phyloP scores from a whole-genome alignment of 371 early-diverging fungal species.

The Mortierella sp. region DNA sequence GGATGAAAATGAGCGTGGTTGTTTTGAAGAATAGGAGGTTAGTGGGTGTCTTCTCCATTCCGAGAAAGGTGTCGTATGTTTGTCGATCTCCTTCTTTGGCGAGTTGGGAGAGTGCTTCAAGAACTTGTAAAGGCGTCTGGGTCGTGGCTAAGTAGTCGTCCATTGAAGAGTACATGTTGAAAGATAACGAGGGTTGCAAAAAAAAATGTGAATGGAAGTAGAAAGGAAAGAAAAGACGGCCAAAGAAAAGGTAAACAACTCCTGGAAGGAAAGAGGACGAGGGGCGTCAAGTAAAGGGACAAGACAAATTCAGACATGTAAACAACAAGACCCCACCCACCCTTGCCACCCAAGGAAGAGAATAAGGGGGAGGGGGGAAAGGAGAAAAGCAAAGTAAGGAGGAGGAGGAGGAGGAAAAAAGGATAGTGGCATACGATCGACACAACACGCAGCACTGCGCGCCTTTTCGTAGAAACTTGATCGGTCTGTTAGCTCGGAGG shows the following conservation, averaged over 20 bases:
- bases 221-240: background rate
- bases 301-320: too few species aligned
- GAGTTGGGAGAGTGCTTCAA: background rate
- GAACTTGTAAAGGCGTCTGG: background rate
- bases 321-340: too few species aligned
- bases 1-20: background rate
- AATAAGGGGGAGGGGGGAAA: too few species aligned
- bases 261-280: too few species aligned
- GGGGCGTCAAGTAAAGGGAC: background rate
- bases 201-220: background rate
- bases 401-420: too few species aligned
- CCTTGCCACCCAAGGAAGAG: too few species aligned
- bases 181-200: background rate
- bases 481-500: background rate
- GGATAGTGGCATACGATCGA: too few species aligned
- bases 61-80: background rate
- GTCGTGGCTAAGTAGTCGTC: background rate
- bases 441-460: background rate
- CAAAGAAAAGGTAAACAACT: background rate
- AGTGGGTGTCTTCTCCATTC: background rate
- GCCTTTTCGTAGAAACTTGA: background rate
- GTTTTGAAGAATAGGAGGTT: conserved; percentile 18
- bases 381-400: too few species aligned
- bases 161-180: background rate
- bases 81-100: background rate